These are phyloP conservation scores for Pittosporum tobira DNA, from an alignment of 129 eudicot genomes.

Conservation along the genomic window DNA sequence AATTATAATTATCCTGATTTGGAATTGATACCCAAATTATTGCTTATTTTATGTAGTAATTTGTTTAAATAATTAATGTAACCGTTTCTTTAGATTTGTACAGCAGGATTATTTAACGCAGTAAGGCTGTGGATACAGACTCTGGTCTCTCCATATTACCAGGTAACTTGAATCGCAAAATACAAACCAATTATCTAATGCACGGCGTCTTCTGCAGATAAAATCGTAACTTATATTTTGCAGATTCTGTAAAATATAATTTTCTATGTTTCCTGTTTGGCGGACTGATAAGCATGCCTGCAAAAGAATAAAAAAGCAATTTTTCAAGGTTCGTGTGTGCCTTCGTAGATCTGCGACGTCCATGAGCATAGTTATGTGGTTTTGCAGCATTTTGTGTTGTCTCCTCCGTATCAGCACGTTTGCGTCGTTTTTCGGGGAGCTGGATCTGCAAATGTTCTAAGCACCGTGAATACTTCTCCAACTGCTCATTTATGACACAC, in stretches of 20 bases:
- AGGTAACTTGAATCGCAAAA: too few species aligned
- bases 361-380: slow-evolving; percentile 78
- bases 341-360: slow-evolving; percentile 59
- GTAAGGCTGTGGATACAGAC: too few species aligned
- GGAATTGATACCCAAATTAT: too few species aligned
- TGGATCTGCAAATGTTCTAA: slow-evolving; percentile 81
- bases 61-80: too few species aligned
- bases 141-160: too few species aligned
- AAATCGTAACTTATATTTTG: too few species aligned
- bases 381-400: slow-evolving; percentile 58
- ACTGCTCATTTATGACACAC: slow-evolving; percentile 64
- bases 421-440: slow-evolving; percentile 77
- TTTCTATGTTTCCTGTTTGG: background rate
- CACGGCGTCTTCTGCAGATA: too few species aligned
- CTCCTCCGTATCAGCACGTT: slow-evolving; percentile 75
- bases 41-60: too few species aligned
- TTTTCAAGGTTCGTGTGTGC: slow-evolving; percentile 27
- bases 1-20: too few species aligned
- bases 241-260: background rate
- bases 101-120: too few species aligned
- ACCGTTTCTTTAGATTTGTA: too few species aligned
- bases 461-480: slow-evolving; percentile 63
- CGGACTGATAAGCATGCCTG: background rate
- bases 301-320: slow-evolving; percentile 9
- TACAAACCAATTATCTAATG: too few species aligned